These are phyloP conservation scores for Pestalotiopsis sp. DNA, from an alignment of 2,329 filamentous ascomycete genomes.

Conservation along the genomic window DNA sequence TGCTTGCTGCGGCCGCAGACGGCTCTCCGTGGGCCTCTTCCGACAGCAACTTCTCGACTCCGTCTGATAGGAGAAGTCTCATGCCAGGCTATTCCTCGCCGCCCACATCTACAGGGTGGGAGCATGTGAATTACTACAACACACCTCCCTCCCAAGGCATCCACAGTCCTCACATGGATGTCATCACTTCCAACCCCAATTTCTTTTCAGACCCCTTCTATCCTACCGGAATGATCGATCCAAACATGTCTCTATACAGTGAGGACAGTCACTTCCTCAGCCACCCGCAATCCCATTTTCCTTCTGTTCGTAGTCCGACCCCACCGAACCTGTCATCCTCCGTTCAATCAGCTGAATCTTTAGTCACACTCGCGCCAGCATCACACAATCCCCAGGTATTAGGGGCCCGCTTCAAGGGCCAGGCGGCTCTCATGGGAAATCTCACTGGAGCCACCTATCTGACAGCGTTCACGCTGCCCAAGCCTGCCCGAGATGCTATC, in stretches of 20 bases:
- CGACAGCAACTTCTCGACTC: constrained; percentile 51
- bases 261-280: constrained; percentile 35
- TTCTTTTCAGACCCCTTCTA: constrained; percentile 31
- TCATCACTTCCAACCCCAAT: constrained; percentile 27
- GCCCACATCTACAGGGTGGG: constrained; percentile 23
- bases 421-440: constrained; percentile 37
- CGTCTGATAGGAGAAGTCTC: constrained; percentile 36
- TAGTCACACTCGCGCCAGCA: constrained; percentile 48
- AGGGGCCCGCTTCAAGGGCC: constrained; percentile 43
- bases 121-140: constrained; percentile 19
- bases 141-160: constrained; percentile 18
- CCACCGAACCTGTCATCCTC: constrained; percentile 46
- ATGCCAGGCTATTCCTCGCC: constrained; percentile 26
- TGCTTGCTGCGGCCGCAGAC: constrained; percentile 34
- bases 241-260: constrained; percentile 40
- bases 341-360: constrained; percentile 50
- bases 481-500: constrained; percentile 43
- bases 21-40: constrained; percentile 45
- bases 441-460: constrained; percentile 38
- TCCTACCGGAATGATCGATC: constrained; percentile 31
- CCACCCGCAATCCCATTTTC: constrained; percentile 39
- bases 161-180: constrained; percentile 27
- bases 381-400: constrained; percentile 40
- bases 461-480: constrained; percentile 38
- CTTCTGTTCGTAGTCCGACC: constrained; percentile 52